Percentiles rank a stretch among this genome's conserved stretches.
These are phyloP conservation scores for Euryodendron excelsum DNA, from an alignment of 148 eudicot genomes.

Conservation along the genomic window DNA sequence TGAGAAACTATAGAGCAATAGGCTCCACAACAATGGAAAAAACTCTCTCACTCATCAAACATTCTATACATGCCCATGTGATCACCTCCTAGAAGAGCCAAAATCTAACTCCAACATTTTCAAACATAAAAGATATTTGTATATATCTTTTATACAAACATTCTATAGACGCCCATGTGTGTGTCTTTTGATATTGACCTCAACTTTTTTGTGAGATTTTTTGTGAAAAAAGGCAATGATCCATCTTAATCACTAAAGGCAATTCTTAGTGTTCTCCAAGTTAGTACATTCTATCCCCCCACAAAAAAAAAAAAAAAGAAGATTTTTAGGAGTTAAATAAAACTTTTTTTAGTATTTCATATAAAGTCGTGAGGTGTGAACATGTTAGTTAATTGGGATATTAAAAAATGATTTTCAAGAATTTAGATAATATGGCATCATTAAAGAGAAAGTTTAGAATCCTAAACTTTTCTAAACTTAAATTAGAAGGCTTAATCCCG, in stretches of 20 bases:
- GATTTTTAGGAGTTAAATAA: background rate
- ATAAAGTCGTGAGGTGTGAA: background rate
- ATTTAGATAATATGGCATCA: background rate
- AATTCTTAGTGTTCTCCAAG: background rate
- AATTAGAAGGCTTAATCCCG: background rate
- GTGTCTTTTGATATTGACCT: background rate
- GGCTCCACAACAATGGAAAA: slow-evolving; percentile 4
- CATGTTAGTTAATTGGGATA: no score
- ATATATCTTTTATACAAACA: background rate
- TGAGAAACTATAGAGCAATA: background rate
- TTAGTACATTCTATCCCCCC: background rate
- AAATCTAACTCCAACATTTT: background rate
- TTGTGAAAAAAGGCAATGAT: background rate
- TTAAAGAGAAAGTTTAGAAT: slow-evolving; percentile 3
- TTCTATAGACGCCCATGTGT: no score
- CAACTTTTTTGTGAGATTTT: no score
- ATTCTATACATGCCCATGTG: slow-evolving; percentile 5
- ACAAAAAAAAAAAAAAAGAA: no score
- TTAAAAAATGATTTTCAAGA: background rate
- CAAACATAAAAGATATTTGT: background rate
- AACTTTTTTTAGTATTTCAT: no score
- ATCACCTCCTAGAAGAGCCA: background rate
- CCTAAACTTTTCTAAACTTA: background rate
- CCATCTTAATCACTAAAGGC: slow-evolving; percentile 9
- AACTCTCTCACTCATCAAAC: background rate